These are phyloP conservation scores for Cylindrotheca fusiformis DNA, from an alignment of 108 stramenopile genomes.

Conservation along the genomic window DNA sequence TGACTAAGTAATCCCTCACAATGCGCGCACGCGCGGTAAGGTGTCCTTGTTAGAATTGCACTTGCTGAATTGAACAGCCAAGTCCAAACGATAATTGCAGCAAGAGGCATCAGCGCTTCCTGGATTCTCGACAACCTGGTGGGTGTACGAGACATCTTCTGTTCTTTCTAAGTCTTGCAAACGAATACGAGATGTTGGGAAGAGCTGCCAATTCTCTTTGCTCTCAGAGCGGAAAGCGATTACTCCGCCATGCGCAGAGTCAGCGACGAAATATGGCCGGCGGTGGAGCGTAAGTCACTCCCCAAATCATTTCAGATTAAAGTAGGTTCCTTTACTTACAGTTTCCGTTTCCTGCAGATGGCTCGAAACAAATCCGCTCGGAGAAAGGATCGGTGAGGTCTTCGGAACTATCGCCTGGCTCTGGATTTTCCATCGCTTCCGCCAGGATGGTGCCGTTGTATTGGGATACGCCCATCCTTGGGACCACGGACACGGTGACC, in stretches of 20 bases:
- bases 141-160: no score
- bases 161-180: no score
- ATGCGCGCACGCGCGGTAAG: no score
- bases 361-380: slow-evolving; percentile 37
- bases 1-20: no score
- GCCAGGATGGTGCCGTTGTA: slow-evolving; percentile 68
- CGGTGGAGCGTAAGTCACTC: slow-evolving; percentile 26
- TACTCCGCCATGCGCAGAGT: slow-evolving; percentile 4
- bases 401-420: slow-evolving; percentile 80
- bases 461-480: slow-evolving; percentile 79
- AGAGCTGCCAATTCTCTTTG: slow-evolving; percentile 4
- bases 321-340: not conserved
- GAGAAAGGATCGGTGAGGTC: slow-evolving; percentile 47
- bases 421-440: slow-evolving; percentile 80
- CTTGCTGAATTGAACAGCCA: no score
- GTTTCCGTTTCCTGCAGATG: slow-evolving; percentile 9
- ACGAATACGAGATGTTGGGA: not conserved
- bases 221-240: slow-evolving; percentile 10
- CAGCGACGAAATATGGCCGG: slow-evolving; percentile 26
- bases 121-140: no score
- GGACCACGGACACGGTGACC: slow-evolving; percentile 51
- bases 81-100: no score
- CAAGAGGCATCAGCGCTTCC: no score
- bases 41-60: no score
- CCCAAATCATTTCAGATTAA: not conserved